Evolutionary conservation across 1,139 yeast genomes (phyloP).

Genomic region (Schwanniomyces etchellsii): DNA sequence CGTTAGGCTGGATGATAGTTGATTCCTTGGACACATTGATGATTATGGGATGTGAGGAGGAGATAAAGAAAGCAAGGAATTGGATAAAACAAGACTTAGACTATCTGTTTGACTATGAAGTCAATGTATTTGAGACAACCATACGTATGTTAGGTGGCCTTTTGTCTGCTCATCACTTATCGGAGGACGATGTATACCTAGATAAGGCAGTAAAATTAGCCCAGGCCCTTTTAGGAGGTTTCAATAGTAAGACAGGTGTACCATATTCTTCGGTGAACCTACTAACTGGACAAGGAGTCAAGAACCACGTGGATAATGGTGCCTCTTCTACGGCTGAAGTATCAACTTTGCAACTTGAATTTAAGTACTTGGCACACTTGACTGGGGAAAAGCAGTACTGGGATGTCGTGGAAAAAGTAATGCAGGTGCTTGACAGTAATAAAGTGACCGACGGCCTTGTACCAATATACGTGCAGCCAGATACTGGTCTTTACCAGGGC

Average conservation of each 20-base stretch:
- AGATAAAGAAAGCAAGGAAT: conserved; percentile 55
- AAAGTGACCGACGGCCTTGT: conserved; percentile 70
- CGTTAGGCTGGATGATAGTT: conserved; percentile 93
- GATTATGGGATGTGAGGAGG: conserved; percentile 71
- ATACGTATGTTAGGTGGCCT: conserved; percentile 93
- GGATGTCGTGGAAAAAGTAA: conserved; percentile 70
- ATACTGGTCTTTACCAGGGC: conserved; percentile 66
- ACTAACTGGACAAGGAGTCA: conserved; percentile 53
- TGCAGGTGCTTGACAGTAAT: conserved; percentile 55
- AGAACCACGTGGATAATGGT: conserved; percentile 58
- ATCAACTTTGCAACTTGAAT: conserved; percentile 81
- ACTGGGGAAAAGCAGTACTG: conserved; percentile 80
- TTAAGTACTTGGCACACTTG: conserved; percentile 73
- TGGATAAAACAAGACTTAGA: conserved; percentile 64
- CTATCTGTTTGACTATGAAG: conserved; percentile 58
- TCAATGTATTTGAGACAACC: conserved; percentile 87
- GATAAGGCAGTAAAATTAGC: conserved; percentile 77
- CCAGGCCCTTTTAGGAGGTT: conserved; percentile 60
- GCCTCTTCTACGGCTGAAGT: conserved; percentile 85
- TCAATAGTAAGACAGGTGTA: conserved; percentile 57
- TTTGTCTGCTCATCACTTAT: conserved; percentile 71
- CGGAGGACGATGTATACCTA: conserved; percentile 64
- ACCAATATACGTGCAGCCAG: conserved; percentile 76
- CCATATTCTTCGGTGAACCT: conserved; percentile 81
- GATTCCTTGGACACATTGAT: conserved; percentile 83